Percentiles rank a stretch among this genome's conserved stretches.
Evolutionary conservation across 805 yeast genomes (phyloP).

Genomic region (Starmerella sirachaensis): DNA sequence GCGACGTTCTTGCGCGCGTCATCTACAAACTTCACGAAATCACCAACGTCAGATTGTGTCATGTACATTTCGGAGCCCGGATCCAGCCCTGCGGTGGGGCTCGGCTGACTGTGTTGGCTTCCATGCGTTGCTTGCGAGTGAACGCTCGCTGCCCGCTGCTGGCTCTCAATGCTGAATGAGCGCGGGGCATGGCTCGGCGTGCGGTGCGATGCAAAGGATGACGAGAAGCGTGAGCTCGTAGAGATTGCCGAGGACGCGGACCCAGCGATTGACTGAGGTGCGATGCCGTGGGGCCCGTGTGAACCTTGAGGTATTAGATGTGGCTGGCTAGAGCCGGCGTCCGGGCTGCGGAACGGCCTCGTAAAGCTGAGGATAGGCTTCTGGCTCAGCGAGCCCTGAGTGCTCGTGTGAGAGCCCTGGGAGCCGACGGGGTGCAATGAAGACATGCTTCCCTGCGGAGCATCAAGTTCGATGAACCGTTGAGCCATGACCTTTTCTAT

Average conservation of each 20-base stretch:
- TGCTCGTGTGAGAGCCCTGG: slow-evolving; percentile 1
- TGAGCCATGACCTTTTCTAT: slow-evolving; percentile 51
- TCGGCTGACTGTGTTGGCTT: slow-evolving; percentile 14
- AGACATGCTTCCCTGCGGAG: slow-evolving; percentile 14
- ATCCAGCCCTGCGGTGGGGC: slow-evolving; percentile 21
- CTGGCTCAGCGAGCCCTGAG: slow-evolving; percentile 13
- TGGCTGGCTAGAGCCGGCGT: slow-evolving; percentile 3
- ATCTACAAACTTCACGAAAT: slow-evolving; percentile 61
- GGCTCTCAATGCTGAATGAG: slow-evolving; percentile 32
- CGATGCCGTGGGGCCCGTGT: slow-evolving; percentile 1
- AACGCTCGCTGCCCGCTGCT: slow-evolving; percentile 33
- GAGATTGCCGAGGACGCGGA: slow-evolving; percentile 14
- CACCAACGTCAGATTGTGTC: slow-evolving; percentile 37
- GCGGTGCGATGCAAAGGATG: slow-evolving; percentile 30
- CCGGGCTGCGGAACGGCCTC: slow-evolving; percentile 18
- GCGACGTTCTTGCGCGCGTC: slow-evolving; percentile 19
- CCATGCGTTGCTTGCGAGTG: slow-evolving; percentile 12
- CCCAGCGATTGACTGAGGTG: slow-evolving; percentile 12
- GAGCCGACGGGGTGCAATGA: slow-evolving; percentile 2
- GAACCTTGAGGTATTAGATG: slow-evolving; percentile 1
- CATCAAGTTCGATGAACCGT: slow-evolving; percentile 43
- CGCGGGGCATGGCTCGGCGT: slow-evolving; percentile 6
- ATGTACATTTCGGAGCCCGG: slow-evolving; percentile 36
- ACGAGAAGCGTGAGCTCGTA: slow-evolving; percentile 24
- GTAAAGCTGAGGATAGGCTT: slow-evolving; percentile 19